Base-by-base conservation (phyloP, 2,329 filamentous ascomycete species). In the Cyphellophora attinorum region DNA sequence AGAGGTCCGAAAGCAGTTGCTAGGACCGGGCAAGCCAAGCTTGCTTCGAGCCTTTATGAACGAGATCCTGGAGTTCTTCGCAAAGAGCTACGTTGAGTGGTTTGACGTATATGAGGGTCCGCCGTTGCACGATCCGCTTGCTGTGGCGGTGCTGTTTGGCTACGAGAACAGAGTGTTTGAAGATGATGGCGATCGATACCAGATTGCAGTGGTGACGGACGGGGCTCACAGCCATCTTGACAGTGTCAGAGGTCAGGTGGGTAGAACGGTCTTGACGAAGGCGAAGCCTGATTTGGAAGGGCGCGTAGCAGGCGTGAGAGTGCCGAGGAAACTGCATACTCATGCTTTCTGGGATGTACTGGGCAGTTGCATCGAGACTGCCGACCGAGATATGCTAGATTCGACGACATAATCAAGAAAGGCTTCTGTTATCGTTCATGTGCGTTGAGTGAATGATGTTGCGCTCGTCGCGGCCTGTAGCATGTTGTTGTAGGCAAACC, bases 51-150 rank as follows among this genome's bases (percentile, higher is more conserved):
- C 69, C 12, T 85, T 96, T 67, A 74, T 95, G 32, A 74, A 89
- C 11, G 85, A 93, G 54, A 73, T 96, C 40, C 69, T 95, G 33
- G 81, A 76, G 39, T 96, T 89, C 62, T 96, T 96, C 54, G 85
- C 86, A 1, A 71, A 74, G 41, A 94, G 88, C 0, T 96, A 96
- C 55, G 74, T 76, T 55, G 74, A 58, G 35, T 72, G 82, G 27
- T 96, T 94, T 58, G 84, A 81, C 5, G 77, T 96, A 42, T 72
- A 71, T 1, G 74, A 72, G 15, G 89, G 89, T 0, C 89, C 91
- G 11, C 89, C 89, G 0, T 65, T 94, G 10, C 89, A 96, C 59
- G 91, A 96, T 56, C 89, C 89, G 3, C 65, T 96, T 5, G 88
- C 89, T 5, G 84, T 95, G 2, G 84, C 85, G 2, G 81, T 81